phyloP scores from a whole-genome alignment of 495 filamentous ascomycete genomes.

The Aspergillus heteromorphus region DNA sequence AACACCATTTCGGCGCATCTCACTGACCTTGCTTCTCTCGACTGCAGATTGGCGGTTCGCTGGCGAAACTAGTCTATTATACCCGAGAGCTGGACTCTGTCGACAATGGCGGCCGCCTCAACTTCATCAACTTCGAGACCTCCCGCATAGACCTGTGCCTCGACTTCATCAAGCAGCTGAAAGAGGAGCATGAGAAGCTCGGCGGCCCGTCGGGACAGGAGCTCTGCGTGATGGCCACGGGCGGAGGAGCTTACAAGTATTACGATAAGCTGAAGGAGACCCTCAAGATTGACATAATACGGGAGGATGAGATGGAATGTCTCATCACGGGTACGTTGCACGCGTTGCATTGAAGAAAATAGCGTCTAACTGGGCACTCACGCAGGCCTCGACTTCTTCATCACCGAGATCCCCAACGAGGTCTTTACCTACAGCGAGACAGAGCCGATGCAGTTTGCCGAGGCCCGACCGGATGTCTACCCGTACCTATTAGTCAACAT shows the following conservation, averaged over 20 bases:
- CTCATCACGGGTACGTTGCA: constrained; percentile 72
- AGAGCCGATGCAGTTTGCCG: constrained; percentile 79
- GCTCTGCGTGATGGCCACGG: constrained; percentile 87
- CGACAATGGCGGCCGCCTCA: constrained; percentile 82
- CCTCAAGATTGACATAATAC: constrained; percentile 76
- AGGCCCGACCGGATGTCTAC: constrained; percentile 71
- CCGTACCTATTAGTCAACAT: constrained; percentile 98
- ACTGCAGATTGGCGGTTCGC: constrained; percentile 84
- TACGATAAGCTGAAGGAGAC: constrained; percentile 82
- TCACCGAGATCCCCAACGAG: constrained; percentile 91
- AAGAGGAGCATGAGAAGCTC: constrained; percentile 67
- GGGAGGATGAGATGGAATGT: constrained; percentile 99
- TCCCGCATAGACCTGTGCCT: constrained; percentile 88
- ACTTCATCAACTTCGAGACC: constrained; percentile 94
- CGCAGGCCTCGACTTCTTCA: constrained; percentile 92
- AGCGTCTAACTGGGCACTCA: neutral
- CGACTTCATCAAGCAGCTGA: constrained; percentile 76
- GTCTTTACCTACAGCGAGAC: constrained; percentile 93
- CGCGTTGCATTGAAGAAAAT: neutral
- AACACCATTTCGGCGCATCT: constrained; percentile 7
- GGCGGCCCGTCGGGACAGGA: constrained; percentile 62
- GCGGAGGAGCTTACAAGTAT: constrained; percentile 91
- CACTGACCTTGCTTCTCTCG: constrained; percentile 18
- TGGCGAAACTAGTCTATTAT: constrained; percentile 97
- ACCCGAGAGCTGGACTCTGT: constrained; percentile 74